A percentile compares a stretch with the other conserved stretches of the same genome.
Evolutionary conservation across 352 stramenopile genomes (phyloP).

Genomic region (Phytophthora sp.): DNA sequence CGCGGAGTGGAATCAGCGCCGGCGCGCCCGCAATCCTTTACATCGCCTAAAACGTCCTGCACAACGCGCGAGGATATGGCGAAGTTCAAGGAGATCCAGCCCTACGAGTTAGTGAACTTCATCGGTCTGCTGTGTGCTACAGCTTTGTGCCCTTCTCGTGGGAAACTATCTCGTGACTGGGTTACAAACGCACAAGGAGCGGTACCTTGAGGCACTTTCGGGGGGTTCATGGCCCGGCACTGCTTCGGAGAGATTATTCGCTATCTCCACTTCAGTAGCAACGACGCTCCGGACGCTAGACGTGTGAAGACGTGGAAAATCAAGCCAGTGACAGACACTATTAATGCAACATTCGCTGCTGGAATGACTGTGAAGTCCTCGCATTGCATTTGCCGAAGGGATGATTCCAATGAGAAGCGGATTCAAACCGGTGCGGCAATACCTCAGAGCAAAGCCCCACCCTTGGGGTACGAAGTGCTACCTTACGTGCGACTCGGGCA

Average conservation of each 20-base stretch:
- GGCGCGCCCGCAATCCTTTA: not conserved
- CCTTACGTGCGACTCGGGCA: not conserved
- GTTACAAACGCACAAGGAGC: not conserved
- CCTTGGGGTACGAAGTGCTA: constrained; percentile 12
- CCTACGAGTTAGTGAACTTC: not conserved
- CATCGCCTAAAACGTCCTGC: not conserved
- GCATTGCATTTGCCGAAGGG: constrained; percentile 3
- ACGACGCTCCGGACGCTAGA: not conserved
- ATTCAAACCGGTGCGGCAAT: constrained; percentile 14
- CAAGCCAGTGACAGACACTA: not conserved
- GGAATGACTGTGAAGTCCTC: not conserved
- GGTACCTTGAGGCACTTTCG: constrained; percentile 5
- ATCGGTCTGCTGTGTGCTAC: not conserved
- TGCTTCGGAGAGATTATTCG: constrained; percentile 2
- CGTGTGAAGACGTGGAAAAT: not conserved
- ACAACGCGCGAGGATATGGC: no score
- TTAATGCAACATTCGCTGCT: not conserved
- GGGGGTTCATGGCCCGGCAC: not conserved
- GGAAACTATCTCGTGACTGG: not conserved
- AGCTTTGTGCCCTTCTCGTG: not conserved
- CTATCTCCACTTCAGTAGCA: constrained; percentile 3
- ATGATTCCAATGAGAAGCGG: constrained; percentile 9
- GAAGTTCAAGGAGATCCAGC: not conserved
- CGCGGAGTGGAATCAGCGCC: not conserved
- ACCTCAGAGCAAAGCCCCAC: not conserved